Percentiles rank a stretch among this genome's conserved stretches.
Evolutionary conservation across 495 filamentous ascomycete genomes (phyloP).

Genomic region (Tuber calosporum): DNA sequence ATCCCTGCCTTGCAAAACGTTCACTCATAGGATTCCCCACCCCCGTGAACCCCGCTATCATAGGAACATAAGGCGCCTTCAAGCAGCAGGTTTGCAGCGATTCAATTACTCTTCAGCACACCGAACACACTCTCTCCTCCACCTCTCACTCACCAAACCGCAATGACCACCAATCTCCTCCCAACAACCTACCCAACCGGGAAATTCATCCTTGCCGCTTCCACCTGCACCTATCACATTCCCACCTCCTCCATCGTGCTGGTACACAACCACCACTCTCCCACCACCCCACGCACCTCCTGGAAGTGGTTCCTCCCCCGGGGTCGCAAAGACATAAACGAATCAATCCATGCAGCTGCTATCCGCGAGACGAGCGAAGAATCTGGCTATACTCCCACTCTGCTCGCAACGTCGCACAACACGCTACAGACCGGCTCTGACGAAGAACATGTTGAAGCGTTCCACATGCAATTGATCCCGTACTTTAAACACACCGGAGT

Average conservation of each 20-base stretch:
- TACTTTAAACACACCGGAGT: slow-evolving; percentile 7
- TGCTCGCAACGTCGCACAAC: slow-evolving; percentile 20
- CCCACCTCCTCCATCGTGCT: slow-evolving; percentile 34
- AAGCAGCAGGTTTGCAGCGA: neutral
- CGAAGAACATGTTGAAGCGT: slow-evolving; percentile 26
- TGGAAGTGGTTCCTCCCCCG: slow-evolving; percentile 37
- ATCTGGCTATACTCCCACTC: slow-evolving; percentile 28
- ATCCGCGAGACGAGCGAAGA: slow-evolving; percentile 43
- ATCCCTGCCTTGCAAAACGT: neutral
- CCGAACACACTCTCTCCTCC: neutral
- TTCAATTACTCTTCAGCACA: neutral
- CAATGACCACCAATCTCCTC: slow-evolving; percentile 33
- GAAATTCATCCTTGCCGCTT: slow-evolving; percentile 40
- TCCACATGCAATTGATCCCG: slow-evolving; percentile 30
- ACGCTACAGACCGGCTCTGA: slow-evolving; percentile 30
- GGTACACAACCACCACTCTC: slow-evolving; percentile 22
- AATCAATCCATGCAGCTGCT: slow-evolving; percentile 32
- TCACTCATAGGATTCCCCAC: neutral
- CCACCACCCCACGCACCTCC: neutral
- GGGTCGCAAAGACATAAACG: slow-evolving; percentile 42
- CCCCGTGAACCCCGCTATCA: neutral
- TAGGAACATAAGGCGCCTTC: neutral
- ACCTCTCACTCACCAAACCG: neutral
- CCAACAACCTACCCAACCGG: slow-evolving; percentile 32
- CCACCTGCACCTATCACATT: slow-evolving; percentile 39